phyloP scores from a whole-genome alignment of 768 basidiomycete species.

The Suillus tomentosus region DNA sequence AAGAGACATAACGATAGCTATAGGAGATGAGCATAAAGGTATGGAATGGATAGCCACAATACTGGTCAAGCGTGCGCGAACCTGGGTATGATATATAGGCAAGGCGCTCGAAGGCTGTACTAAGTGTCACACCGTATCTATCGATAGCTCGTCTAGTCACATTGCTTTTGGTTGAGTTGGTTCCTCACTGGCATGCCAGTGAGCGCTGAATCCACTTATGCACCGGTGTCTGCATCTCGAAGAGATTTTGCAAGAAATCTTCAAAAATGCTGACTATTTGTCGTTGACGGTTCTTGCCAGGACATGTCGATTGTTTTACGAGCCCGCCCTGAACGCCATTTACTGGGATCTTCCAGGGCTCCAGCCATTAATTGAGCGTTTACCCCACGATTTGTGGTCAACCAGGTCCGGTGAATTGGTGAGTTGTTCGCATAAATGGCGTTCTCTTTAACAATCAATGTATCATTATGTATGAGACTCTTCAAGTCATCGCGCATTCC shows the following conservation, averaged over 20 bases:
- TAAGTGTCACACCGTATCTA: not conserved
- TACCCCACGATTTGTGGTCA: slow-evolving; percentile 36
- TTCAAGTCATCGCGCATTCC: too few relatives aligned
- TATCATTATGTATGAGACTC: too few relatives aligned
- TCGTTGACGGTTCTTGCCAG: slow-evolving; percentile 36
- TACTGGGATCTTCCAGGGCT: slow-evolving; percentile 35
- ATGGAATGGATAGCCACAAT: not conserved
- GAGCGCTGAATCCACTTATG: slow-evolving; percentile 23
- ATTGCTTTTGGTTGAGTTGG: not conserved
- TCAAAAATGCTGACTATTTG: slow-evolving; percentile 32
- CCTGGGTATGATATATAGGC: not conserved
- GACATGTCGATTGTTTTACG: slow-evolving; percentile 32
- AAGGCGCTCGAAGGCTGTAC: not conserved
- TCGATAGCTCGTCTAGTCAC: too few relatives aligned
- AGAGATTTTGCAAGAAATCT: slow-evolving; percentile 35
- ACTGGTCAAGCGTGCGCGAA: too few relatives aligned
- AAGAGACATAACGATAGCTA: too few relatives aligned
- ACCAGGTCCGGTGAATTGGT: slow-evolving; percentile 11
- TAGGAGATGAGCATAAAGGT: too few relatives aligned
- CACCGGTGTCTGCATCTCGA: slow-evolving; percentile 36
- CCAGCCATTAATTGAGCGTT: slow-evolving; percentile 33
- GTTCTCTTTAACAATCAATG: too few relatives aligned
- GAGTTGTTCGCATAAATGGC: too few relatives aligned
- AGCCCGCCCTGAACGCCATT: slow-evolving; percentile 34
- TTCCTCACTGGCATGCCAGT: not conserved